Percentiles rank a stretch among this genome's conserved stretches.
Evolutionary conservation across 164 flowering plant genomes (phyloP).

Genomic region (Chimonanthus salicifolius): DNA sequence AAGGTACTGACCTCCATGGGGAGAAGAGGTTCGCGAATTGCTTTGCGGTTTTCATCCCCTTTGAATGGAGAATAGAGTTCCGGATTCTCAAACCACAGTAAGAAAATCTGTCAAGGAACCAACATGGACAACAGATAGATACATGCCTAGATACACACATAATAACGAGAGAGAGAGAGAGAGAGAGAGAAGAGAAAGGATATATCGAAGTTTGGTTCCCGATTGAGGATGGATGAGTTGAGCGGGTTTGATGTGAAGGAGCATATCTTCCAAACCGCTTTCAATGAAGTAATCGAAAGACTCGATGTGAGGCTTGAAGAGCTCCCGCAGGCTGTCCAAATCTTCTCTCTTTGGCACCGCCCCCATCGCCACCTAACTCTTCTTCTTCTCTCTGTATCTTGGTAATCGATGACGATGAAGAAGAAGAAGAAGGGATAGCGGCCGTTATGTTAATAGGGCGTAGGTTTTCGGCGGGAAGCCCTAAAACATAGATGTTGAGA

Average conservation of each 20-base stretch:
- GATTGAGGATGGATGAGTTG: constrained; percentile 34
- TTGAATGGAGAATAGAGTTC: constrained; percentile 40
- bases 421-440: neutral
- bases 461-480: neutral
- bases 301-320: constrained; percentile 66
- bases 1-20: constrained; percentile 51
- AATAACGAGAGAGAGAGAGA: neutral
- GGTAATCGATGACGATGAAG: neutral
- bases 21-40: constrained; percentile 20
- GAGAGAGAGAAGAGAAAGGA: constrained; percentile 42
- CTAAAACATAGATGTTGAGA: neutral
- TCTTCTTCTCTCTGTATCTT: neutral
- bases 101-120: constrained; percentile 36
- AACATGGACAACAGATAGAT: neutral
- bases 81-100: constrained; percentile 55
- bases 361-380: neutral
- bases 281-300: constrained; percentile 67
- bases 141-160: neutral
- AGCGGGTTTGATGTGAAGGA: constrained; percentile 42
- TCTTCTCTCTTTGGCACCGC: constrained; percentile 6
- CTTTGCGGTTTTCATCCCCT: constrained; percentile 13
- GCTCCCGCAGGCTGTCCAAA: constrained; percentile 39
- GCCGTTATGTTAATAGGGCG: neutral
- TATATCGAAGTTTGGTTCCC: constrained; percentile 48
- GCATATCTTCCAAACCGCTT: constrained; percentile 42